Evolutionary conservation across 2,329 filamentous ascomycete genomes (phyloP).

Genomic region (Aspergillus quadrilineatus): DNA sequence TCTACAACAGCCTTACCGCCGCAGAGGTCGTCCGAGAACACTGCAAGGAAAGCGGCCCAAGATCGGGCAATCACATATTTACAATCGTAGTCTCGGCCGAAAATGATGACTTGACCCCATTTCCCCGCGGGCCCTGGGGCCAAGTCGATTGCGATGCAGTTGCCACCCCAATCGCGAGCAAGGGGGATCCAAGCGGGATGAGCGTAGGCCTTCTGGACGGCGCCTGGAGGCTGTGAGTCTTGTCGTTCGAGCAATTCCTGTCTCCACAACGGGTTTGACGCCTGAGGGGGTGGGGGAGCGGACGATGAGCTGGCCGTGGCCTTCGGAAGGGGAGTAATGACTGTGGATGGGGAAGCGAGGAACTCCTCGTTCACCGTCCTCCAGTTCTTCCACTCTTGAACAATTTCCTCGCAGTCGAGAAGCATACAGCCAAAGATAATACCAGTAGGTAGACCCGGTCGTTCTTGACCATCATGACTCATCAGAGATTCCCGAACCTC

Average conservation of each 20-base stretch:
- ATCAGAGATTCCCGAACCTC: slow-evolving; percentile 90
- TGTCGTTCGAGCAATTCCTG: slow-evolving; percentile 81
- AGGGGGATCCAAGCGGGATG: slow-evolving; percentile 95
- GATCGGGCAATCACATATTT: slow-evolving; percentile 95
- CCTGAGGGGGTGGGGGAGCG: slow-evolving; percentile 55
- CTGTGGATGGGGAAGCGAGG: slow-evolving; percentile 58
- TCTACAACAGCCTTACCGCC: slow-evolving; percentile 90
- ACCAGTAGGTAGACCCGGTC: slow-evolving; percentile 84
- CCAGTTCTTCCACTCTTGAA: slow-evolving; percentile 98
- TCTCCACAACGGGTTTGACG: slow-evolving; percentile 69
- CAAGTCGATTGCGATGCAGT: slow-evolving; percentile 91
- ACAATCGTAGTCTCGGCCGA: slow-evolving; percentile 95
- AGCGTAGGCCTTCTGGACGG: slow-evolving; percentile 88
- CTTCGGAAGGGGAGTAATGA: slow-evolving; percentile 64
- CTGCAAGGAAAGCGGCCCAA: slow-evolving; percentile 83
- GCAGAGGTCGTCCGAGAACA: slow-evolving; percentile 83
- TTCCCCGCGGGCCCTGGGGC: slow-evolving; percentile 84
- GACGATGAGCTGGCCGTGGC: slow-evolving; percentile 66
- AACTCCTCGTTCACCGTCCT: slow-evolving; percentile 88
- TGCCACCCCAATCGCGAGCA: slow-evolving; percentile 96
- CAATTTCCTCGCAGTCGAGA: slow-evolving; percentile 95
- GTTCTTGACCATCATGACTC: slow-evolving; percentile 94
- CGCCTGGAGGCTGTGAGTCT: slow-evolving; percentile 80
- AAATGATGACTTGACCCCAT: slow-evolving; percentile 96
- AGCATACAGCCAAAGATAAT: slow-evolving; percentile 94